Conservation (phyloP, 495 filamentous ascomycete species). For the Neurospora sp. region DNA sequence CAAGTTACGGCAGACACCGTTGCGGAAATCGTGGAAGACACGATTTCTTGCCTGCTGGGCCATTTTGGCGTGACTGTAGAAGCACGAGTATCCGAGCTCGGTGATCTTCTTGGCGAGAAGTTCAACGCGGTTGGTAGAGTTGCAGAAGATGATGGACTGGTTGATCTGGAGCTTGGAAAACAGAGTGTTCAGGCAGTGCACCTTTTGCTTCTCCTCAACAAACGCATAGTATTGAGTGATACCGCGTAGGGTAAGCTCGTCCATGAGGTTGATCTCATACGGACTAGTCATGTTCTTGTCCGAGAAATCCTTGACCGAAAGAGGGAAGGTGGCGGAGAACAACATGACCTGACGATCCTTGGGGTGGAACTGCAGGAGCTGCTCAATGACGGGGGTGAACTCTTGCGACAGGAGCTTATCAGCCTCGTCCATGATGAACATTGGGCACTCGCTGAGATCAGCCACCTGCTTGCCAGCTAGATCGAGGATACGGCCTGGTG, state of each 20-base stretch:
- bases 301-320: conserved; percentile 94
- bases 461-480: conserved; percentile 89
- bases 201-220: conserved; percentile 98
- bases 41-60: conserved; percentile 94
- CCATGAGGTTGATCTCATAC: conserved; percentile 99
- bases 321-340: conserved; percentile 93
- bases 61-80: conserved; percentile 98
- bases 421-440: conserved; percentile 98
- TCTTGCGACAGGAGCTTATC: conserved; percentile 94
- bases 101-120: conserved; percentile 98
- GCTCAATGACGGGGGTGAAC: conserved; percentile 95
- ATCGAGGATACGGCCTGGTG: conserved; percentile 90
- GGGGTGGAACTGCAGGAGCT: conserved; percentile 83
- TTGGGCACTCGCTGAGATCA: conserved; percentile 90
- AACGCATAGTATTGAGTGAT: conserved; percentile 99
- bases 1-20: conserved; percentile 92
- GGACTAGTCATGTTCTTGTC: conserved; percentile 94
- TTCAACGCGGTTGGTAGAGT: conserved; percentile 96
- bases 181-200: conserved; percentile 96
- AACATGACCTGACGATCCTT: conserved; percentile 98
- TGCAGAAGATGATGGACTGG: conserved; percentile 99
- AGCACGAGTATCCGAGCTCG: conserved; percentile 97
- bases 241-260: conserved; percentile 93
- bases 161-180: conserved; percentile 99
- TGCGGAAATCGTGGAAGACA: conserved; percentile 98